Conservation (phyloP, 441 rosid genomes). For the Breynia disticha region DNA sequence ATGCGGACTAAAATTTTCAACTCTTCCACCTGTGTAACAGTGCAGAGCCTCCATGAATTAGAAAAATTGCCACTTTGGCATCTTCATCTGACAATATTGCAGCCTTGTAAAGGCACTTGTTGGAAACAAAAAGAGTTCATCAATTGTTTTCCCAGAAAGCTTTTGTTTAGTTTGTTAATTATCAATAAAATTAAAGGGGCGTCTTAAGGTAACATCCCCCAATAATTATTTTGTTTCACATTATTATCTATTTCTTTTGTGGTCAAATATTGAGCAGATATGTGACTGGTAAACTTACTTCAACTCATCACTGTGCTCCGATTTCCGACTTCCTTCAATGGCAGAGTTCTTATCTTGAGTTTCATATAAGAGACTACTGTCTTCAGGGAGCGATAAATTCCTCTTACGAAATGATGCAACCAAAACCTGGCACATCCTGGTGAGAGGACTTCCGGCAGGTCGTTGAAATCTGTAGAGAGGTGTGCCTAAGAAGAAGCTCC, state of each 20-base stretch:
- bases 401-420: conserved; percentile 65
- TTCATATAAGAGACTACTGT: conserved; percentile 52
- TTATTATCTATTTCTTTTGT: too few species aligned
- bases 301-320: conserved; percentile 58
- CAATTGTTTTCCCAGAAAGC: too few species aligned
- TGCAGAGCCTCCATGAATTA: conserved; percentile 68
- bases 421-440: conserved; percentile 67
- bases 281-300: conserved; percentile 23
- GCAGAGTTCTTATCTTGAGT: conserved; percentile 48
- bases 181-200: neutral
- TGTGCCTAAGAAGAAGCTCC: conserved; percentile 80
- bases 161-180: neutral
- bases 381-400: conserved; percentile 41
- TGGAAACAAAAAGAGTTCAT: conserved; percentile 3
- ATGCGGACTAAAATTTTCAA: conserved; percentile 71
- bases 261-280: neutral
- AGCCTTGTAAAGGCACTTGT: conserved; percentile 85
- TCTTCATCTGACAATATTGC: conserved; percentile 63
- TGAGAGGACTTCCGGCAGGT: conserved; percentile 78
- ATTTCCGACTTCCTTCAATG: conserved; percentile 69
- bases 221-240: too few species aligned
- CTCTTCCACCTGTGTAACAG: conserved; percentile 88
- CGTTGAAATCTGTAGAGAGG: conserved; percentile 72
- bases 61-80: conserved; percentile 36
- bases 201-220: too few species aligned